phyloP scores from a whole-genome alignment of 208 protist genomes.

The Crithidia fasciculata region DNA sequence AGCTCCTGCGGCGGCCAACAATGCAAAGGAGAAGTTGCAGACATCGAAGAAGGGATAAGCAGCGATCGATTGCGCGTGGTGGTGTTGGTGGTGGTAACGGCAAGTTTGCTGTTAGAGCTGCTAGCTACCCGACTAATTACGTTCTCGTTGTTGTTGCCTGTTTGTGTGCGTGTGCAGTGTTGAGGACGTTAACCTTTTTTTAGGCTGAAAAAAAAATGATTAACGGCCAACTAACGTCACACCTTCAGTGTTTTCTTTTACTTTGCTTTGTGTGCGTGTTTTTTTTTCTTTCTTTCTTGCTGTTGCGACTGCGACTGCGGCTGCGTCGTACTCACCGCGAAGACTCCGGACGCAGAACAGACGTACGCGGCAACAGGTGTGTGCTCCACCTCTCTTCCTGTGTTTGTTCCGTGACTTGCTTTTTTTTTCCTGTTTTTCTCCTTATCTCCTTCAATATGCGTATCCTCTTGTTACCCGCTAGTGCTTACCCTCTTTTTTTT shows the following conservation, averaged over 20 bases:
- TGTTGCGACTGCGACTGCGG: constrained; percentile 33
- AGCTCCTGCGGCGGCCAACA: background rate
- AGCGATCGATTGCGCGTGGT: too few species aligned
- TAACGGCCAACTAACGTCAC: too few species aligned
- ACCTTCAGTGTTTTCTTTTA: background rate
- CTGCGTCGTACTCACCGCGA: too few species aligned
- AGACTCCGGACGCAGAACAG: too few species aligned
- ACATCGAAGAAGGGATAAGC: background rate
- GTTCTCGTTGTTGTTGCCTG: too few species aligned
- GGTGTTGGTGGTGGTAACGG: background rate
- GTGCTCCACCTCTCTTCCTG: background rate
- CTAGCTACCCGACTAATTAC: background rate
- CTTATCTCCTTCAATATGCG: background rate
- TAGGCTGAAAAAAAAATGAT: too few species aligned
- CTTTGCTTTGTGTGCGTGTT: constrained; percentile 11
- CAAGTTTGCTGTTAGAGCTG: background rate
- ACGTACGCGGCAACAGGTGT: background rate
- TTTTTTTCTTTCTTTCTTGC: constrained; percentile 9
- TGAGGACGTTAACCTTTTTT: too few species aligned
- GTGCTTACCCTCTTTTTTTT: constrained; percentile 2
- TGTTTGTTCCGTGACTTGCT: background rate
- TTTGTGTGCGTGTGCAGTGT: too few species aligned
- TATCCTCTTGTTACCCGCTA: too few species aligned
- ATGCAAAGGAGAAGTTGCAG: background rate
- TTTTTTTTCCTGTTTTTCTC: constrained; percentile 75